Evolutionary conservation across 345 rosid genomes (phyloP).

Genomic region (Aquilaria yunnanensis): DNA sequence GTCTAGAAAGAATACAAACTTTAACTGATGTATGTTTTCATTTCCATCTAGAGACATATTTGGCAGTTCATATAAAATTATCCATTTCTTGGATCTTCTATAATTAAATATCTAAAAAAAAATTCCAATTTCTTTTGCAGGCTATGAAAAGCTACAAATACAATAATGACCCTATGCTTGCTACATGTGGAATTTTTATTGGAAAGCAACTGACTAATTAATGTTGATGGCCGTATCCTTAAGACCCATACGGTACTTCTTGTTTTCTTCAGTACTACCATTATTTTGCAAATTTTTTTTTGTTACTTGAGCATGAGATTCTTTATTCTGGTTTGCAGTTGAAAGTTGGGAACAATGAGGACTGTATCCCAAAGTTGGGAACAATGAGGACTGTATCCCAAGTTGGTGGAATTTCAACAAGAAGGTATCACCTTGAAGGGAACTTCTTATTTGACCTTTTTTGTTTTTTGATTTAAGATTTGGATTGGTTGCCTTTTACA

Average conservation of each 20-base stretch:
- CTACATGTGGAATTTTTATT: constrained; percentile 62
- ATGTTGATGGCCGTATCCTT: constrained; percentile 78
- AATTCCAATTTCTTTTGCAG: constrained; percentile 40
- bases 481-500: background rate
- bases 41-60: background rate
- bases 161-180: constrained; percentile 53
- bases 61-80: constrained; percentile 6
- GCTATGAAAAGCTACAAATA: constrained; percentile 48
- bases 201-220: constrained; percentile 44
- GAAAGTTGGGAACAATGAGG: constrained; percentile 62
- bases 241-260: constrained; percentile 62
- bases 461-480: background rate
- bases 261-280: constrained; percentile 21
- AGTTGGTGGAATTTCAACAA: constrained; percentile 93
- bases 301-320: background rate
- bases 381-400: too few relatives aligned
- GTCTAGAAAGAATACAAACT: constrained; percentile 55
- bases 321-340: constrained; percentile 45
- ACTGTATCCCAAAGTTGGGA: constrained; percentile 49
- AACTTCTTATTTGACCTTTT: constrained; percentile 1
- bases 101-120: background rate
- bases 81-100: constrained; percentile 14
- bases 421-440: constrained; percentile 39
- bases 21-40: constrained; percentile 56
- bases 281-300: background rate